Percentiles rank a stretch among this genome's conserved stretches.
phyloP scores from a whole-genome alignment of 2,329 filamentous ascomycete species.

The Exophiala sp. region DNA sequence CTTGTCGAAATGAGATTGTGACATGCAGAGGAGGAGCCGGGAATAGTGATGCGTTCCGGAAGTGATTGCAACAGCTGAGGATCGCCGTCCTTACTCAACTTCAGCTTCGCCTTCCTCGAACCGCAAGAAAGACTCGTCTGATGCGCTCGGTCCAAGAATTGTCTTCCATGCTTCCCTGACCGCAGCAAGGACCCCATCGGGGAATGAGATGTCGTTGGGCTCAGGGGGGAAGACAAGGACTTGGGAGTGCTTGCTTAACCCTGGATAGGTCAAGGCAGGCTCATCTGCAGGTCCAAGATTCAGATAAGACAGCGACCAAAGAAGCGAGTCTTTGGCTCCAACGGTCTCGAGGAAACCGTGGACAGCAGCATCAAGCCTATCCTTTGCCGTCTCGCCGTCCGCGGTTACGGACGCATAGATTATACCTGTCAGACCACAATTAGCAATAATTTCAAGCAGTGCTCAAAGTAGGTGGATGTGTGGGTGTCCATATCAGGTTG shows the following conservation, averaged over 20 bases:
- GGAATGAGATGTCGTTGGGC: constrained; percentile 63
- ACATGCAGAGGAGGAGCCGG: too few relatives aligned
- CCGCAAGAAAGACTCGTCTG: constrained; percentile 52
- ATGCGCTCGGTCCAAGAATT: constrained; percentile 50
- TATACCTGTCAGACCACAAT: constrained; percentile 43
- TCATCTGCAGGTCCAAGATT: constrained; percentile 38
- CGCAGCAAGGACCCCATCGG: constrained; percentile 61
- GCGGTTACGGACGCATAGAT: constrained; percentile 48
- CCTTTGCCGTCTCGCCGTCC: constrained; percentile 5
- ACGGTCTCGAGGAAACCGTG: constrained; percentile 12
- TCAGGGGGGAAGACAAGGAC: constrained; percentile 54
- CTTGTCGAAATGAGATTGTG: too few relatives aligned
- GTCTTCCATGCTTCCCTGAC: constrained; percentile 66
- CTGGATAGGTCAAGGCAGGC: constrained; percentile 16
- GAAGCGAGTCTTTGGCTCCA: constrained; percentile 5
- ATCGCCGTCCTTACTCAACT: constrained; percentile 4
- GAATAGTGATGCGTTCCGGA: neutral
- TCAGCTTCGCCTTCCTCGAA: constrained; percentile 21
- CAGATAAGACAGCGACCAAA: constrained; percentile 35
- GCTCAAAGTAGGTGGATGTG: constrained; percentile 2
- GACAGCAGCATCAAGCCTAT: constrained; percentile 19
- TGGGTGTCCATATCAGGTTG: constrained; percentile 63
- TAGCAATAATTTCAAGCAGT: constrained; percentile 4
- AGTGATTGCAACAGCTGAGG: neutral
- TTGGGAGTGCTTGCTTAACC: constrained; percentile 30